Evolutionary conservation across 352 stramenopile genomes (phyloP).

Genomic region (Globisporangium megalacanthum): DNA sequence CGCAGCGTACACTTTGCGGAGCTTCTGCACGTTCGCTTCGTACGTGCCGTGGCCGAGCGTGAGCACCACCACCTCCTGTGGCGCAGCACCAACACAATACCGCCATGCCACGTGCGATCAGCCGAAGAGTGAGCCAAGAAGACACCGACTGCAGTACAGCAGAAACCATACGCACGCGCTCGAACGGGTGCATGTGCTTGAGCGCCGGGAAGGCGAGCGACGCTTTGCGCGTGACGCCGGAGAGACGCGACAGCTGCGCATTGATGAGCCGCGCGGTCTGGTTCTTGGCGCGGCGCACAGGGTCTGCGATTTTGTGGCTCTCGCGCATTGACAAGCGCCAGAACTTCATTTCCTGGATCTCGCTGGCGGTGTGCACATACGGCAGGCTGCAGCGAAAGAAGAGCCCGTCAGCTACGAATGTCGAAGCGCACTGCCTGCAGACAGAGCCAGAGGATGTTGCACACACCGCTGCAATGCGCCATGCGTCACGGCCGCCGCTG

Average conservation of each 20-base stretch:
- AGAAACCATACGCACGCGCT: slow-evolving; percentile 37
- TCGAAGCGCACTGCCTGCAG: background rate
- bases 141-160: no score
- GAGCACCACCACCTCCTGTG: slow-evolving; percentile 73
- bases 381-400: slow-evolving; percentile 36
- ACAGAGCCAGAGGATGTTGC: background rate
- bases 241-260: slow-evolving; percentile 68
- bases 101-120: background rate
- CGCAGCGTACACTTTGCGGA: slow-evolving; percentile 70
- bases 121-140: no score
- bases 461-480: slow-evolving; percentile 64
- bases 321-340: slow-evolving; percentile 66
- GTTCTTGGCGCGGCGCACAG: slow-evolving; percentile 79
- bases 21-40: slow-evolving; percentile 64
- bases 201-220: slow-evolving; percentile 77
- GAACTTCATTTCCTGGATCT: slow-evolving; percentile 88
- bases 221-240: slow-evolving; percentile 56
- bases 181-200: slow-evolving; percentile 74
- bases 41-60: slow-evolving; percentile 70
- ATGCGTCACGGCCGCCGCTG: slow-evolving; percentile 29
- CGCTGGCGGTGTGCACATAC: slow-evolving; percentile 71
- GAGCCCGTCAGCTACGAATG: background rate
- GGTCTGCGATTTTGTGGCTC: slow-evolving; percentile 74
- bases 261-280: slow-evolving; percentile 80
- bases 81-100: background rate